Conservation (phyloP, 1,284 basidiomycete species). For the Pseudomicrostroma phylloplanum region DNA sequence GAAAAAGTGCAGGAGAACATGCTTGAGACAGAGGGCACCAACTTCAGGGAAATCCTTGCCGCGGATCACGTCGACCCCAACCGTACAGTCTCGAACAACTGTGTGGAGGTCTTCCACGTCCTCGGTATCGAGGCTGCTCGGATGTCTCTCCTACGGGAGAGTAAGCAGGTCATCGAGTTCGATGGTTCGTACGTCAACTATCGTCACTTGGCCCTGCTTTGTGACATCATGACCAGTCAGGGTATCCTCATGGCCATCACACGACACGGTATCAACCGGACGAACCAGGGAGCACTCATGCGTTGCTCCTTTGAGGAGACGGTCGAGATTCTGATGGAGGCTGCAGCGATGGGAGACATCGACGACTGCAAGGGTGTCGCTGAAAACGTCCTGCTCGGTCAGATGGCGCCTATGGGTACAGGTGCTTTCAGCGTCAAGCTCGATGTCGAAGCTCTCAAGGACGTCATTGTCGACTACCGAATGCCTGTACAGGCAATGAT, state of each 20-base stretch:
- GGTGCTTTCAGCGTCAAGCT: slow-evolving; percentile 85
- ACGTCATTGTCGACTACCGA: slow-evolving; percentile 93
- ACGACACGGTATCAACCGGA: slow-evolving; percentile 96
- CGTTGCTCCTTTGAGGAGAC: slow-evolving; percentile 99
- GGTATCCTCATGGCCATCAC: slow-evolving; percentile 97
- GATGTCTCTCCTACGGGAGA: slow-evolving; percentile 83
- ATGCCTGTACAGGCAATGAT: slow-evolving; percentile 57
- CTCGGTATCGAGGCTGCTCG: slow-evolving; percentile 96
- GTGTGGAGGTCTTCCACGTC: slow-evolving; percentile 91
- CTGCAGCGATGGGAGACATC: slow-evolving; percentile 92
- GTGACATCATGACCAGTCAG: slow-evolving; percentile 97
- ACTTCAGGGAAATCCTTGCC: slow-evolving; percentile 63
- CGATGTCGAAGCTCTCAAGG: slow-evolving; percentile 97
- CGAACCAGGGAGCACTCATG: slow-evolving; percentile 71
- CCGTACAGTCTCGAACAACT: slow-evolving; percentile 93
- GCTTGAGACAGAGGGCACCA: slow-evolving; percentile 82
- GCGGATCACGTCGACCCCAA: slow-evolving; percentile 88
- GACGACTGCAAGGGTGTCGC: slow-evolving; percentile 97
- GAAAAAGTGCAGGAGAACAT: slow-evolving; percentile 69
- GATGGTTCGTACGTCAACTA: slow-evolving; percentile 99
- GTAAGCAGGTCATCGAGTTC: slow-evolving; percentile 82
- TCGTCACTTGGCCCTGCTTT: slow-evolving; percentile 87
- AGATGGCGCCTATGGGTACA: slow-evolving; percentile 74
- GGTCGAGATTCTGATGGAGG: slow-evolving; percentile 97
- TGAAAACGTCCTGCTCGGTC: slow-evolving; percentile 96